Evolutionary conservation across 352 stramenopile genomes (phyloP), one percentile per base, ranked within the genome.

Genomic region (Phytopythium aichiense): DNA sequence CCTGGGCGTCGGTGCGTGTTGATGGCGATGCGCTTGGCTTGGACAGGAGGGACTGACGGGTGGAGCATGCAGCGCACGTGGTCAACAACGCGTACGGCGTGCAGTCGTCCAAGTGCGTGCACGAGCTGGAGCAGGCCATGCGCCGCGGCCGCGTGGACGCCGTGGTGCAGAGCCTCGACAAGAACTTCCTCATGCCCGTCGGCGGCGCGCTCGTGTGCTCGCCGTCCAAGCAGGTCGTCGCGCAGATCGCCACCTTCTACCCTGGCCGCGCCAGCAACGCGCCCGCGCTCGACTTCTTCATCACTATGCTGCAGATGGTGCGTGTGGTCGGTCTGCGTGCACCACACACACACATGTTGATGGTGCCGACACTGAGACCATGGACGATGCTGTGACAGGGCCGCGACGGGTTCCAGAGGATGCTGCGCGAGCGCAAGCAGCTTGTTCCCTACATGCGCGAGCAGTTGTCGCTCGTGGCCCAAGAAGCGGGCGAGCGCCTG

Each of bases 71-170:
- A 83, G 79, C 81, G 35, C 98, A 99, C 72, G 85, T 99, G 42
- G 97, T 99, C 58, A 99, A 99, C 80, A 99, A 99, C 72, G 98
- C 97, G 28, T 99, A 99, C 69, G 98, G 98, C 37, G 78, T 99
- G 31, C 97, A 99, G 73, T 98, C 95, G 69, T 85, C 77, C 58
- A 87, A 89, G 60, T 98, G 93, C 52, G 89, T 89, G 71, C 95
- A 99, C 69, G 71, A 96, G 20, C 79, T 99, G 33, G 97, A 98
- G 71, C 67, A 95, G 22, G 83, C 83, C 38, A 88, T 96, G 73
- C 87, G 88, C 18, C 74, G 92, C 30, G 96, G 95, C 7, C 83
- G 95, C 42, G 97, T 99, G 8, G 97, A 99, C 79, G 91, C 92
- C 9, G 87, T 99, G 48, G 93, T 99, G 31, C 97, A 98, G 68